A percentile compares a stretch with the other conserved stretches of the same genome.
These are phyloP conservation scores for Aspergillus viridinutans DNA, from an alignment of 2,329 filamentous ascomycete species.

Conservation along the genomic window DNA sequence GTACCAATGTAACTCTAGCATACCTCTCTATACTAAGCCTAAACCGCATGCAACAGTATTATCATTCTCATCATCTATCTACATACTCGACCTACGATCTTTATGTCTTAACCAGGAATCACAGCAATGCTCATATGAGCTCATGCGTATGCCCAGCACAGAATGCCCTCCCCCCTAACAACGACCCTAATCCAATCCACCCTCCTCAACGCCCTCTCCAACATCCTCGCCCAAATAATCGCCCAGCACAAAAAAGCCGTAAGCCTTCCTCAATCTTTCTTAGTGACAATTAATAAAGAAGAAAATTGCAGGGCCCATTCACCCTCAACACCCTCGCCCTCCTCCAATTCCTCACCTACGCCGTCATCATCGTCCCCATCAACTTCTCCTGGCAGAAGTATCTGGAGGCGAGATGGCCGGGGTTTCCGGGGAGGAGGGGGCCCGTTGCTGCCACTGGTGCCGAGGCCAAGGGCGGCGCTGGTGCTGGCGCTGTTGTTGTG, in stretches of 20 bases:
- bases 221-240: slow-evolving; percentile 36
- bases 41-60: too few species aligned
- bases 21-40: too few species aligned
- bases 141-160: too few species aligned
- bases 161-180: slow-evolving; percentile 20
- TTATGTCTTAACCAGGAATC: too few species aligned
- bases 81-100: too few species aligned
- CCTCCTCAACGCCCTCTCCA: slow-evolving; percentile 35
- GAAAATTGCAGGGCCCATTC: slow-evolving; percentile 50
- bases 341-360: slow-evolving; percentile 72
- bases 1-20: background rate
- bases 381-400: slow-evolving; percentile 85
- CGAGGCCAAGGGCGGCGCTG: background rate
- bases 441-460: background rate
- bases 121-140: too few species aligned
- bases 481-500: background rate
- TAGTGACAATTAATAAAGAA: background rate
- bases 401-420: slow-evolving; percentile 71
- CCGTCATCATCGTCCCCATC: slow-evolving; percentile 68
- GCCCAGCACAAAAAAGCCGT: slow-evolving; percentile 34
- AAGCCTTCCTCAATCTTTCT: slow-evolving; percentile 3
- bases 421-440: slow-evolving; percentile 42
- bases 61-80: too few species aligned
- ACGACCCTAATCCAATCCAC: slow-evolving; percentile 36
- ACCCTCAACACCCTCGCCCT: slow-evolving; percentile 63